Conservation (phyloP, 495 filamentous ascomycete species). For the Penicillium chermesinum region DNA sequence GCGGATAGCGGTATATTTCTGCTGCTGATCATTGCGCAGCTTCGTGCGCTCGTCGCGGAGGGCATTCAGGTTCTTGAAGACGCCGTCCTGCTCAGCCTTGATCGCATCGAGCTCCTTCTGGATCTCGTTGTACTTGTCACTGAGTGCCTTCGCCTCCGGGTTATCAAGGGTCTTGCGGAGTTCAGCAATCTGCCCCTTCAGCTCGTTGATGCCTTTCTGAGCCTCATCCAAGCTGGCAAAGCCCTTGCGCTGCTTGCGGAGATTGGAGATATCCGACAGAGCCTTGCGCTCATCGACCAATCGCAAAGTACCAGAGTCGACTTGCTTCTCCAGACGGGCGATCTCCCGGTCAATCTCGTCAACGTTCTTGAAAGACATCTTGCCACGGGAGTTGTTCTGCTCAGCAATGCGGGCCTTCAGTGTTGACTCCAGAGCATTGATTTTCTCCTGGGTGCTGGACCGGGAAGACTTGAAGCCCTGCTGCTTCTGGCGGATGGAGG, state of each 20-base stretch:
- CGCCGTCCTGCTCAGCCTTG: constrained; percentile 84
- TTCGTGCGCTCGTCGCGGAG: constrained; percentile 84
- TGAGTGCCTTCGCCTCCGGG: constrained; percentile 84
- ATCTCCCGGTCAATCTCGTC: constrained; percentile 86
- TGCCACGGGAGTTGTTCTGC: constrained; percentile 72
- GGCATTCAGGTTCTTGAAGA: constrained; percentile 77
- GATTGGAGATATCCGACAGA: constrained; percentile 68
- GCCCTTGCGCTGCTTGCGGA: constrained; percentile 85
- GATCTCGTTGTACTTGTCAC: constrained; percentile 74
- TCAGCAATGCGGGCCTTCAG: constrained; percentile 76
- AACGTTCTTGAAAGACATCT: constrained; percentile 74
- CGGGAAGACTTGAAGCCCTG: constrained; percentile 75
- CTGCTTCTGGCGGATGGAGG: constrained; percentile 73
- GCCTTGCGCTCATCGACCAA: constrained; percentile 97
- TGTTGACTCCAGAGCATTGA: constrained; percentile 77
- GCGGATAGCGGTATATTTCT: constrained; percentile 73
- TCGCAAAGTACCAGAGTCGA: constrained; percentile 82
- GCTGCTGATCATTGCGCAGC: constrained; percentile 74
- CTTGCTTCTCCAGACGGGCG: constrained; percentile 68
- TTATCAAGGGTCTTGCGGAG: constrained; percentile 83
- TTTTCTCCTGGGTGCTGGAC: constrained; percentile 70
- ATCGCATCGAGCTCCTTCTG: constrained; percentile 81
- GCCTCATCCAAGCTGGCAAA: constrained; percentile 75
- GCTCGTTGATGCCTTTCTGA: constrained; percentile 77
- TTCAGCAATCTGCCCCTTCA: constrained; percentile 79